Evolutionary conservation across 192 early-diverging fungal genomes (phyloP), one percentile per base, ranked within the genome.

Genomic region (Geranomyces michiganensis): DNA sequence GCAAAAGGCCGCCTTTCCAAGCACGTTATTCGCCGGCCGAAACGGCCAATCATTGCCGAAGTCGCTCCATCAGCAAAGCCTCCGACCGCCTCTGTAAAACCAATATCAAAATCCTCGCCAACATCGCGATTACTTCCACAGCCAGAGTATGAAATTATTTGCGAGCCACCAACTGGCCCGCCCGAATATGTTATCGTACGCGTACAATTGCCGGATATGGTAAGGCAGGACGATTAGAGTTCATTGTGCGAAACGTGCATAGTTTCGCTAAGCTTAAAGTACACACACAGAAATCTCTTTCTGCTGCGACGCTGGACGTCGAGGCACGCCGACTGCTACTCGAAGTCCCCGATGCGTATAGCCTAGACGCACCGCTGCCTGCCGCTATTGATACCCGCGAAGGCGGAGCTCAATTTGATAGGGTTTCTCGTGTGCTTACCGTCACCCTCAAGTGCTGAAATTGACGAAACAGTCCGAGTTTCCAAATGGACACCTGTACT

Each of bases 1-100:
- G 76, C 80, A 17, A 91, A 91, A 62, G 89, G 90, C 24, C 68
- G 78, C 15, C 78, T 91, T 0, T 83, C 83, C 31, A 79, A 70
- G 32, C 86, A 90, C 19, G 71, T 83, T 15, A 77, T 91, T 31
- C 68, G 75, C 22, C 60, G 85, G 51, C 74, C 88, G 2, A 85
- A 87, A 58, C 76, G 81, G 41, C 72, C 81, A 36, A 41, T 79
- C 0, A 85, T 89, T 8, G 47, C 79, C 10, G 76, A 79, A 47
- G 59, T 81, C 19, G 67, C 31, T 22, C 0, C 1, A 48, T 15
- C 45, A 27, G 9, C 26, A 2, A 43, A 9, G 6, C 19, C 56
- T 8, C 48, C 5, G 73, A 49, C 64, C 31, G 53, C 53, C 56
- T 21, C 55, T 6, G 19, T 13, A 46, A 24, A 30, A n/a, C 14